Conservation (phyloP, 805 yeast species). For the Wickerhamomyces alni region DNA sequence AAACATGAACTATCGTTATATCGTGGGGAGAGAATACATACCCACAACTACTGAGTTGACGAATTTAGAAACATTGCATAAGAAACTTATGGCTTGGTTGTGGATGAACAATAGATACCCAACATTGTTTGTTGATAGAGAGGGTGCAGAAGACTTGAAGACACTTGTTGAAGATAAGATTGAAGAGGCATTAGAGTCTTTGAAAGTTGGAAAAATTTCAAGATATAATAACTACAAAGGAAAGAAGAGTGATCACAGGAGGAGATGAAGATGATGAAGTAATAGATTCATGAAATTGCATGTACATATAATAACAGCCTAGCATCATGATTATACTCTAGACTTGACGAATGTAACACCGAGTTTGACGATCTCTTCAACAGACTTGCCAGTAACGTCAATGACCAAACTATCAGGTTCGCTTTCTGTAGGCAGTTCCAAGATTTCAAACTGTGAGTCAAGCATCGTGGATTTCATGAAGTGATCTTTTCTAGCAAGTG, state of each 20-base stretch:
- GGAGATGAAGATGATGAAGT: background rate
- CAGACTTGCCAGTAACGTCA: conserved; percentile 23
- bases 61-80: conserved; percentile 57
- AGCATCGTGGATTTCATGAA: conserved; percentile 88
- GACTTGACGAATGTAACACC: conserved; percentile 9
- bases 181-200: conserved; percentile 28
- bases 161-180: conserved; percentile 54
- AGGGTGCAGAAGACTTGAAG: conserved; percentile 66
- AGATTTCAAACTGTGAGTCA: conserved; percentile 64
- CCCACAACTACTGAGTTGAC: conserved; percentile 15
- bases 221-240: background rate
- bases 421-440: conserved; percentile 58
- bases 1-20: conserved; percentile 9
- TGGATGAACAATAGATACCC: conserved; percentile 92
- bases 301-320: no score
- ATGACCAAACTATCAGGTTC: conserved; percentile 26
- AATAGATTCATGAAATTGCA: no score
- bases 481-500: conserved; percentile 62
- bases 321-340: no score
- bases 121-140: conserved; percentile 67
- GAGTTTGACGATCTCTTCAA: conserved; percentile 9
- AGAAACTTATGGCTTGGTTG: conserved; percentile 57
- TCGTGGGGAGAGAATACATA: background rate
- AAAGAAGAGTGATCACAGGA: background rate
- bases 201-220: background rate